Evolutionary conservation across 2,329 filamentous ascomycete genomes (phyloP), one percentile per base, ranked within the genome.

Genomic region (Aspergillus sp.): DNA sequence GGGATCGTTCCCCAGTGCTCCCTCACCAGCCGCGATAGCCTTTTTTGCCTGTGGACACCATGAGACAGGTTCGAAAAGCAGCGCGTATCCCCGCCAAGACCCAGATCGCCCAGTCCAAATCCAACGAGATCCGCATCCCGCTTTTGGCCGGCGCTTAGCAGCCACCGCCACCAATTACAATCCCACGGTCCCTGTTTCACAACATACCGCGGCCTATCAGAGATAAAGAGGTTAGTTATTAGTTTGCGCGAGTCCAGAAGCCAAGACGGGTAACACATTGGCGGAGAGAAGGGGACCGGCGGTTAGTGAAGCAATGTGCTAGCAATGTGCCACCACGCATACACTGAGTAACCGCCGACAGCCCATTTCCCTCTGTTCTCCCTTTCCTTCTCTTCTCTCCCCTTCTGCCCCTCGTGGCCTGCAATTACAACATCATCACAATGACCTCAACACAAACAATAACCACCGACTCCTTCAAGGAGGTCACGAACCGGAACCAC

Each of bases 401-500:
- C 11, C 9, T 13, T 11, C 15, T 5, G 5, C 15, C 34, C 11
- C 4, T 41, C 11, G 1, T 41, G 3, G 17, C 5, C 13, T 13
- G 13, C 15, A 3, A 15, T 41, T 11, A 41, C 9, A 15, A 15
- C 13, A 5, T 1, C 11, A 17, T 28, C 49, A 28, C 31, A 41
- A 56, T 56, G 54, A 56, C 41, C 38, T 11, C 15, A 19, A 56
- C 45, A n/a, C 34, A 43, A 8, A 45, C 51, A 8, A n/a, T 22
- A 6, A 31, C 38, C 13, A 41, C 28, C 2, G 57, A 59, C 50
- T 59, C 57, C 38, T 59, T 47, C 49, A 59, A 59, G 19, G 57
- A 59, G 38, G 57, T 52, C 7, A 30, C 49, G 13, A 23, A 50
- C 22, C 41, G 38, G 2, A 17, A 30, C 8, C 13, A 52, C 57